Percentiles rank a stretch among this genome's conserved stretches.
These are phyloP conservation scores for Athelia sp. DNA, from an alignment of 1,284 basidiomycete species.

Conservation along the genomic window DNA sequence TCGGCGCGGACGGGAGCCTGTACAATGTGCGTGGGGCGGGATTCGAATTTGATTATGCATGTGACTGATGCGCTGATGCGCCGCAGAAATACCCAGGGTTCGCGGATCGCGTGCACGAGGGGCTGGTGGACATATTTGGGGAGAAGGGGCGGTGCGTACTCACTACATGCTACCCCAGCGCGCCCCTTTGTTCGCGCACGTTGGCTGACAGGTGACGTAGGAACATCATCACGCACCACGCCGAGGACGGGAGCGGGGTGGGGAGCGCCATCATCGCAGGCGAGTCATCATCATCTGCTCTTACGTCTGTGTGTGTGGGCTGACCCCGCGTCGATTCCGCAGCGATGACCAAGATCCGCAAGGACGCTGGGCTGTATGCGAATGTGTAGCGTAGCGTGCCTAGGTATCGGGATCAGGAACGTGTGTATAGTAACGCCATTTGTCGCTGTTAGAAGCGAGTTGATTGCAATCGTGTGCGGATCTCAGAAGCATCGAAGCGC, in stretches of 20 bases:
- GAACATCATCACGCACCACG: constrained; percentile 85
- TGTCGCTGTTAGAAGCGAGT: too few relatives aligned
- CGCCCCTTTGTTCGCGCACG: neutral
- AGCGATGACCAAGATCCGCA: constrained; percentile 64
- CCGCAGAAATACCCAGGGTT: constrained; percentile 97
- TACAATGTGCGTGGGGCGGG: constrained; percentile 84
- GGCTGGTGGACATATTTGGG: constrained; percentile 88
- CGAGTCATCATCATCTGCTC: too few relatives aligned
- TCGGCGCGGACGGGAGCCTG: constrained; percentile 89
- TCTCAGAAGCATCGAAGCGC: too few relatives aligned
- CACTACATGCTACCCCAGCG: too few relatives aligned
- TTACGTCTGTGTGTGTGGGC: too few relatives aligned
- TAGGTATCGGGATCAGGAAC: too few relatives aligned
- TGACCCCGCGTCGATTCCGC: constrained; percentile 4
- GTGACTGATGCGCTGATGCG: constrained; percentile 6
- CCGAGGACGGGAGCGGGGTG: constrained; percentile 93
- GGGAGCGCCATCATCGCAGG: constrained; percentile 96
- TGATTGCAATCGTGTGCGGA: too few relatives aligned
- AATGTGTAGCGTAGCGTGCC: too few relatives aligned
- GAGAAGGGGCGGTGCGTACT: constrained; percentile 83
- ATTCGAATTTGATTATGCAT: too few relatives aligned
- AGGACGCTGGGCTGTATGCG: constrained; percentile 38
- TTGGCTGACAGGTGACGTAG: constrained; percentile 26
- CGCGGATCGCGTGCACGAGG: constrained; percentile 84
- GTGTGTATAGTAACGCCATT: neutral